Conservation (phyloP, 805 yeast species). For the Candida nanaspora region DNA sequence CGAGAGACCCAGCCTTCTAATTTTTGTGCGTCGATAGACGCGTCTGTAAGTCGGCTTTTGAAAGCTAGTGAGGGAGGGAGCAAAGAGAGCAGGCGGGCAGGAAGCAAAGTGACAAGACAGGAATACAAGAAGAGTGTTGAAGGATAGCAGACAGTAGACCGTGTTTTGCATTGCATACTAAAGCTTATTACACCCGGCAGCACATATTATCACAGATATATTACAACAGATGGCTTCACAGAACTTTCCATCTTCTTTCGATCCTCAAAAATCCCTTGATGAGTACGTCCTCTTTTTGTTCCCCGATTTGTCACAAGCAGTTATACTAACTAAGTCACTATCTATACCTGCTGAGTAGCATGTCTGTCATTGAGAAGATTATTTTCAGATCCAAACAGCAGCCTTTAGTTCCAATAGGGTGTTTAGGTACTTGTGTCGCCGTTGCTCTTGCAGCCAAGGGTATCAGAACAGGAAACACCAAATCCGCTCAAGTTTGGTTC, state of each 20-base stretch:
- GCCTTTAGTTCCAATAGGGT: constrained; percentile 84
- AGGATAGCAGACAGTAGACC: too few species aligned
- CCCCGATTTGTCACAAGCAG: constrained; percentile 6
- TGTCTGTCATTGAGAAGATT: constrained; percentile 50
- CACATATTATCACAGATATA: too few species aligned
- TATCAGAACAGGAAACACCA: constrained; percentile 62
- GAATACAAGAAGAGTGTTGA: too few species aligned
- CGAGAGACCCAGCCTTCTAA: too few species aligned
- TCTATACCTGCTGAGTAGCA: constrained; percentile 30
- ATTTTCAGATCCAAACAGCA: constrained; percentile 67
- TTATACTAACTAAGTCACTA: background rate
- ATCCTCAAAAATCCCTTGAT: constrained; percentile 29
- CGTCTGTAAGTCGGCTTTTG: too few species aligned
- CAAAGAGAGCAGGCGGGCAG: too few species aligned
- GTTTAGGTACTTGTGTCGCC: constrained; percentile 73
- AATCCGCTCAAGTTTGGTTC: constrained; percentile 78
- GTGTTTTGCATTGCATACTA: too few species aligned
- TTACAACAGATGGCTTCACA: constrained; percentile 26
- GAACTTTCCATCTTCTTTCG: constrained; percentile 45
- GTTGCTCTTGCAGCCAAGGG: constrained; percentile 74
- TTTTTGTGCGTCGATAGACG: too few species aligned
- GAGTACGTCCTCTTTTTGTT: constrained; percentile 34
- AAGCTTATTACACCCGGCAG: too few species aligned
- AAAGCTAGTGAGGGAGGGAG: too few species aligned
- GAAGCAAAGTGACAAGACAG: too few species aligned